phyloP scores from a whole-genome alignment of 192 early-diverging fungal species.

The Linderina pennispora region DNA sequence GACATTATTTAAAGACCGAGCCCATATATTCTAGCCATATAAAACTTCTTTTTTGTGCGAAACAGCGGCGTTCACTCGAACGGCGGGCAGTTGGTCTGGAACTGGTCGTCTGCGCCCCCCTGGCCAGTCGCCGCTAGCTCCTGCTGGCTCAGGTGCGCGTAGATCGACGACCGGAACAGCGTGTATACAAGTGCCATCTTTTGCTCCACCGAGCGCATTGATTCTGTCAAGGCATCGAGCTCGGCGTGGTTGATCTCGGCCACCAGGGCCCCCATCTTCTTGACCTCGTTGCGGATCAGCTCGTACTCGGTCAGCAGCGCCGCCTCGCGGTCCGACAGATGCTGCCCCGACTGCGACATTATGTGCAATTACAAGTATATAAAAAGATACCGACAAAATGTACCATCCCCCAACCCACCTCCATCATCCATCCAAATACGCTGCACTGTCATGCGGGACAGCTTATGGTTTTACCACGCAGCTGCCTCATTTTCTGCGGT shows the following conservation, averaged over 20 bases:
- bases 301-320: constrained; percentile 45
- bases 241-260: constrained; percentile 43
- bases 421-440: too few species aligned
- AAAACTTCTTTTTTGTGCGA: too few species aligned
- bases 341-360: constrained; percentile 32
- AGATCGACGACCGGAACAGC: constrained; percentile 44
- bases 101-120: constrained; percentile 24
- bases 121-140: constrained; percentile 5
- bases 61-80: constrained; percentile 32
- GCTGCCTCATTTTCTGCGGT: constrained; percentile 53
- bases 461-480: neutral
- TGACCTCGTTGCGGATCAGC: constrained; percentile 42
- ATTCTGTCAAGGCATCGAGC: constrained; percentile 39
- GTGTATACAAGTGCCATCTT: constrained; percentile 44
- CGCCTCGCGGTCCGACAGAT: constrained; percentile 36
- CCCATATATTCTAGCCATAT: too few species aligned
- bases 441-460: too few species aligned
- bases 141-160: constrained; percentile 42
- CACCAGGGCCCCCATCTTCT: constrained; percentile 39
- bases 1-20: too few species aligned
- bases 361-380: neutral
- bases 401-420: too few species aligned
- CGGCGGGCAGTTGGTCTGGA: constrained; percentile 46
- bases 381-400: too few species aligned
- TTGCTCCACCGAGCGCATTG: constrained; percentile 45